Base-by-base conservation (phyloP, 495 filamentous ascomycete genomes). In the Stereocaulon alpinum region DNA sequence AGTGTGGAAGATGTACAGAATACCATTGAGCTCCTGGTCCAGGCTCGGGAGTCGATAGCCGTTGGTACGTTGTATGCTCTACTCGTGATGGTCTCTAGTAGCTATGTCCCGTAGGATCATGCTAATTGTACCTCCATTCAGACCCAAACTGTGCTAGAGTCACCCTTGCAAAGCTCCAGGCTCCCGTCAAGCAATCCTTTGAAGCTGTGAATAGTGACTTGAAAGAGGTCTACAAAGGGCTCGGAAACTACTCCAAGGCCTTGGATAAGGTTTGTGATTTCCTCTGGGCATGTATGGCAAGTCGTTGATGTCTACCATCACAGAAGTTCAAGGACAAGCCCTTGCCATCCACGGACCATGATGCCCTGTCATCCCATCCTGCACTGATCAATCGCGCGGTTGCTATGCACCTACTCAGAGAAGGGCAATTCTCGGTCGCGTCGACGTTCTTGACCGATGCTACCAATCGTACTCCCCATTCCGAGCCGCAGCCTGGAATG, bases 341-440 rank as follows among this genome's bases (percentile, higher is more conserved):
- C 9, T 76, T 95, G 3, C 89, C 90, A 0, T 77, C 72, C 32
- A 85, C 83, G 49, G 88, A 91, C 44, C 84, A 88, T 67, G 90
- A 95, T 69, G 86, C 82, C n/a, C 81, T 96, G 64, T 83, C 82
- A 6, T 79, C 84, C 27, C 84, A 94, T 60, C 76, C 85, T 6
- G 72, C 79, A 40, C 79, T 95, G 11, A 87, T 96, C 65, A 92
- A 97, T 69, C 79, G 91, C 24, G 93, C 93, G 22, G 93, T 97
- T 57, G 88, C 87, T 3, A 96, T 98, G 91, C 93, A 98, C 69
- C 77, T 98, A 15, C 80, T 97, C 18, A 85, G 93, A 24, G 94
- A 97, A 75, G 93, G 93, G 40, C 87, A 95, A 68, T 97, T 98
- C 70, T 75, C 72, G 17, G 92, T 96, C 1, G 91, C 91, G 3